A percentile compares a stretch with the other conserved stretches of the same genome.
Conservation (phyloP, 805 yeast species). For the Saccharomyces paradoxus region DNA sequence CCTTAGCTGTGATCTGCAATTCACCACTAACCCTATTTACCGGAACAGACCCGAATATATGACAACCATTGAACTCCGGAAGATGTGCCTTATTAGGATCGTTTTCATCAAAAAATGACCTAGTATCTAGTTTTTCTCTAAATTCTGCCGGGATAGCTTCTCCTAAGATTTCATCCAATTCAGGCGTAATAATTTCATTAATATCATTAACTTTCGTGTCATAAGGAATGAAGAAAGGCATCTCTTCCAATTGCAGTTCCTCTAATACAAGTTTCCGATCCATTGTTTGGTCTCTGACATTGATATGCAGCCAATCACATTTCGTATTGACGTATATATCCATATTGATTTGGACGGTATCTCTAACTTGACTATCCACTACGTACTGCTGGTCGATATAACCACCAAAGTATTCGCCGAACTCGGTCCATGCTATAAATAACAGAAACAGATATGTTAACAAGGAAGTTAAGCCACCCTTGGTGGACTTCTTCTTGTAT, state of each 20-base stretch:
- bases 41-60: constrained; percentile 72
- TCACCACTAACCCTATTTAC: constrained; percentile 83
- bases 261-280: constrained; percentile 77
- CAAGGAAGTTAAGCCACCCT: constrained; percentile 72
- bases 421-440: constrained; percentile 71
- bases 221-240: constrained; percentile 46
- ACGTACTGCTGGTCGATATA: constrained; percentile 65
- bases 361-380: constrained; percentile 56
- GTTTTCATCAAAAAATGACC: constrained; percentile 16
- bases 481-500: constrained; percentile 61
- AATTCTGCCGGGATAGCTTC: constrained; percentile 63
- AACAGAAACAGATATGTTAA: constrained; percentile 53
- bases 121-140: constrained; percentile 34
- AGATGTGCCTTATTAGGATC: constrained; percentile 36
- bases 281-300: constrained; percentile 66
- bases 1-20: constrained; percentile 74
- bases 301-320: constrained; percentile 66
- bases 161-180: constrained; percentile 56
- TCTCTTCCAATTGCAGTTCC: constrained; percentile 61
- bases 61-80: constrained; percentile 61
- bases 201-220: constrained; percentile 40
- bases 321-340: constrained; percentile 81
- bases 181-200: constrained; percentile 46
- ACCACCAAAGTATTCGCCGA: constrained; percentile 82
- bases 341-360: constrained; percentile 59